These are phyloP conservation scores for Claviceps purpurea DNA, from an alignment of 2,329 filamentous ascomycete species.

Conservation along the genomic window DNA sequence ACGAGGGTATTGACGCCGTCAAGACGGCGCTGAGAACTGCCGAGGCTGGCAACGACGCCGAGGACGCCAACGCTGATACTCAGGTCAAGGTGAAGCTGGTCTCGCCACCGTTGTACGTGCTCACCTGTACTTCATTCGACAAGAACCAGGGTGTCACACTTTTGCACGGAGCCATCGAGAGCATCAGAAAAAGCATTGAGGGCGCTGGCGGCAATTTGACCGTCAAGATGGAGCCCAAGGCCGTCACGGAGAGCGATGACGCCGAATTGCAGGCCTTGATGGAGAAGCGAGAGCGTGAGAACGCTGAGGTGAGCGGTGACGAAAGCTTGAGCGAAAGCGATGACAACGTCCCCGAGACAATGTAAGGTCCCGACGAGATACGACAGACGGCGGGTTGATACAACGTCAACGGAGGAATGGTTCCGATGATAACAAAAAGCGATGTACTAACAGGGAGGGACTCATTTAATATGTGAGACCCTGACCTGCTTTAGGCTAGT, in stretches of 20 bases:
- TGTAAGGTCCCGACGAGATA: conserved; percentile 14
- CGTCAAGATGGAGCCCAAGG: conserved; percentile 98
- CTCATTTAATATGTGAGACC: background rate
- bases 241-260: conserved; percentile 96
- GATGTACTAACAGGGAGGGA: background rate
- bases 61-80: conserved; percentile 42
- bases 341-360: conserved; percentile 48
- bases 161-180: conserved; percentile 79
- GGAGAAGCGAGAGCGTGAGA: conserved; percentile 98
- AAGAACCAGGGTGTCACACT: conserved; percentile 75
- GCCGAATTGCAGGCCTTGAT: conserved; percentile 93
- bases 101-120: conserved; percentile 91
- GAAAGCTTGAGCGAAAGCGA: conserved; percentile 94
- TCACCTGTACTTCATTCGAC: conserved; percentile 91
- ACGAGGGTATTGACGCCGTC: conserved; percentile 96
- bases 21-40: conserved; percentile 85
- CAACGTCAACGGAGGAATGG: background rate
- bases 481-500: too few relatives aligned
- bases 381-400: background rate
- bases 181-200: conserved; percentile 72
- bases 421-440: background rate
- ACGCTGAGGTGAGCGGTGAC: conserved; percentile 93
- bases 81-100: conserved; percentile 98
- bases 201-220: conserved; percentile 64
- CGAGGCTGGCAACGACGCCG: conserved; percentile 76